Conservation (phyloP, 202 grass and related monocot species). For the Sporobolus alterniflorus region DNA sequence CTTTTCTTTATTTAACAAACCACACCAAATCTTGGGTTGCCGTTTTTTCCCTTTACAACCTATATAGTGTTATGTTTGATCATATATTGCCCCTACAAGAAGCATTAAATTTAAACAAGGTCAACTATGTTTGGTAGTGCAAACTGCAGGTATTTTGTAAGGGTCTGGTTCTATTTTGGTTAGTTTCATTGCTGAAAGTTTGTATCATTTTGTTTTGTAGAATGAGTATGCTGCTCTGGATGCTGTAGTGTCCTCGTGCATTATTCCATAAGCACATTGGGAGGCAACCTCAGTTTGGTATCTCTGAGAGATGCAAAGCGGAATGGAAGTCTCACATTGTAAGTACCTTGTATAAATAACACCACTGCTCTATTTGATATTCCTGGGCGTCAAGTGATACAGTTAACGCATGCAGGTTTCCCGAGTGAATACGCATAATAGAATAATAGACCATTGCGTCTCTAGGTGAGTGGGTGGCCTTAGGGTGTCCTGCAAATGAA, state of each 20-base stretch:
- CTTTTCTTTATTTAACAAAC: neutral
- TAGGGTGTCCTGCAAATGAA: neutral
- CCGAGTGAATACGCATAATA: conserved; percentile 1
- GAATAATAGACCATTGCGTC: conserved; percentile 15
- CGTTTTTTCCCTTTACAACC: neutral
- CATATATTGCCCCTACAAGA: neutral
- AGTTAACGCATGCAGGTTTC: conserved; percentile 38
- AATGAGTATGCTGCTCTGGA: conserved; percentile 97
- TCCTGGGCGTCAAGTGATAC: conserved; percentile 6
- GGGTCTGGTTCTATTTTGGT: neutral
- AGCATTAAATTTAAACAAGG: neutral
- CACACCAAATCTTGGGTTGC: neutral
- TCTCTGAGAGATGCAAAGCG: conserved; percentile 52
- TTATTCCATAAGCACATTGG: conserved; percentile 74
- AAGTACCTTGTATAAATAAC: conserved; percentile 4
- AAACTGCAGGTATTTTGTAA: neutral
- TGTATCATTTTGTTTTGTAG: conserved; percentile 46
- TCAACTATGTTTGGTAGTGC: neutral
- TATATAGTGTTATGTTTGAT: conserved; percentile 13
- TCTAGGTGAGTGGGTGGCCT: conserved; percentile 14
- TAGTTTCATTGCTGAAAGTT: neutral
- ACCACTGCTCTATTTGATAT: neutral
- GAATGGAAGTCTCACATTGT: conserved; percentile 97
- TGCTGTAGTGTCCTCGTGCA: conserved; percentile 77
- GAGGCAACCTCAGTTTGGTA: conserved; percentile 62